Evolutionary conservation across 805 yeast genomes (phyloP).

Genomic region (Candida palmyrensis): DNA sequence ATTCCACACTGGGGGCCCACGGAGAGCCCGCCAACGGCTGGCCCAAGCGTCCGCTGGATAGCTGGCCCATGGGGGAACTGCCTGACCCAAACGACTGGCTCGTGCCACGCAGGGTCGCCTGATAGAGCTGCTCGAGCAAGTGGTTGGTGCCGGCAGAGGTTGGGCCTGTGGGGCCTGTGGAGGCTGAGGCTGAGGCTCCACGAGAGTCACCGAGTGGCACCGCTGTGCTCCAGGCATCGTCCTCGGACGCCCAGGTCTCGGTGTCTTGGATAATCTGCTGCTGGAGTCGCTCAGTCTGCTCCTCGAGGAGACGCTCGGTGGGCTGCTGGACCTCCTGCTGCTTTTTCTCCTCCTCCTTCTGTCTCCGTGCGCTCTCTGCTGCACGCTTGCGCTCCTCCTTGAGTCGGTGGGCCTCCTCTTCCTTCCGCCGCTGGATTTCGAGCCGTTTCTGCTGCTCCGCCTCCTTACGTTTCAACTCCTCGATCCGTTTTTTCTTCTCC

Average conservation of each 20-base stretch:
- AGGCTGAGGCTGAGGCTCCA: no score
- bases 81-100: not conserved
- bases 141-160: slow-evolving; percentile 13
- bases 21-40: no score
- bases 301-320: slow-evolving; percentile 10
- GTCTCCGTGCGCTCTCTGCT: slow-evolving; percentile 19
- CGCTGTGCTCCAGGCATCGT: not conserved
- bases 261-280: slow-evolving; percentile 2
- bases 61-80: no score
- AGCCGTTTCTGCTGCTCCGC: slow-evolving; percentile 26
- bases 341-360: slow-evolving; percentile 18
- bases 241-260: not conserved
- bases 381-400: slow-evolving; percentile 21
- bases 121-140: slow-evolving; percentile 30
- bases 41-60: no score
- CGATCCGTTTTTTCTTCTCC: slow-evolving; percentile 42
- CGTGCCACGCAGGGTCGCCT: slow-evolving; percentile 20
- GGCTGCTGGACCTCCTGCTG: slow-evolving; percentile 11
- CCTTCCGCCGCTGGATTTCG: slow-evolving; percentile 24
- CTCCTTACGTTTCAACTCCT: slow-evolving; percentile 28
- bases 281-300: slow-evolving; percentile 6
- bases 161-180: slow-evolving; percentile 4
- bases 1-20: no score
- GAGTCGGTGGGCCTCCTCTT: slow-evolving; percentile 19
- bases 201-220: not conserved